These are phyloP conservation scores for Boletus sensibilis DNA, from an alignment of 768 basidiomycete species.

Conservation along the genomic window DNA sequence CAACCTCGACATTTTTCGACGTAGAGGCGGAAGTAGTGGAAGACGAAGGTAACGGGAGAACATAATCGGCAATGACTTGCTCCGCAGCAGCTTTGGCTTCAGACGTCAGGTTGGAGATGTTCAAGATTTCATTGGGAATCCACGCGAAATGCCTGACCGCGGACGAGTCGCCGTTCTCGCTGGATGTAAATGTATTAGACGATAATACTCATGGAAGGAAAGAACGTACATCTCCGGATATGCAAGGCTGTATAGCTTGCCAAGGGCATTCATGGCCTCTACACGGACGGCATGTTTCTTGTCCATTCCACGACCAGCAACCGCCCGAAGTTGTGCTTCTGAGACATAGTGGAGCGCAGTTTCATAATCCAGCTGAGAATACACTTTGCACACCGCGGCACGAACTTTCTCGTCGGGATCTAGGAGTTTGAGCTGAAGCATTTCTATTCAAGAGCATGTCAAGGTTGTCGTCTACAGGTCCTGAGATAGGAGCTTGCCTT, in stretches of 20 bases:
- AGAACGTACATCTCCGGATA: slow-evolving; percentile 82
- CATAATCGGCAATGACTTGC: slow-evolving; percentile 64
- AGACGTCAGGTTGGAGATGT: slow-evolving; percentile 45
- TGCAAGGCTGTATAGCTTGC: slow-evolving; percentile 75
- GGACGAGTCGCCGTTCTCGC: slow-evolving; percentile 73
- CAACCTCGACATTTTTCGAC: slow-evolving; percentile 52
- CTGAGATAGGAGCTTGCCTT: slow-evolving; percentile 52
- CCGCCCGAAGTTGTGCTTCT: slow-evolving; percentile 52
- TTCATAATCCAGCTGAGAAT: slow-evolving; percentile 87
- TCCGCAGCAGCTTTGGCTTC: slow-evolving; percentile 71
- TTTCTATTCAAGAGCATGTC: slow-evolving; percentile 39
- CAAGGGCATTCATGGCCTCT: slow-evolving; percentile 77
- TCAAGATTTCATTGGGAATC: slow-evolving; percentile 81
- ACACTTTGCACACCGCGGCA: slow-evolving; percentile 77
- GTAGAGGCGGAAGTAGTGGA: slow-evolving; percentile 39
- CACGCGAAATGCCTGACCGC: slow-evolving; percentile 84
- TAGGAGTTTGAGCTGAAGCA: slow-evolving; percentile 60
- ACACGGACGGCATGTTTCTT: slow-evolving; percentile 73
- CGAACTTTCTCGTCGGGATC: slow-evolving; percentile 94
- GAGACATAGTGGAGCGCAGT: slow-evolving; percentile 81
- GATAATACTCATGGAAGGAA: not conserved
- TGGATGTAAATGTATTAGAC: slow-evolving; percentile 30
- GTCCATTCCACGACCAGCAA: slow-evolving; percentile 77
- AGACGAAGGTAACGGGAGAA: slow-evolving; percentile 73
- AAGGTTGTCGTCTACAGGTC: not conserved